A percentile compares a stretch with the other conserved stretches of the same genome.
phyloP scores from a whole-genome alignment of 192 early-diverging fungal species.

The Coemansia sp. region DNA sequence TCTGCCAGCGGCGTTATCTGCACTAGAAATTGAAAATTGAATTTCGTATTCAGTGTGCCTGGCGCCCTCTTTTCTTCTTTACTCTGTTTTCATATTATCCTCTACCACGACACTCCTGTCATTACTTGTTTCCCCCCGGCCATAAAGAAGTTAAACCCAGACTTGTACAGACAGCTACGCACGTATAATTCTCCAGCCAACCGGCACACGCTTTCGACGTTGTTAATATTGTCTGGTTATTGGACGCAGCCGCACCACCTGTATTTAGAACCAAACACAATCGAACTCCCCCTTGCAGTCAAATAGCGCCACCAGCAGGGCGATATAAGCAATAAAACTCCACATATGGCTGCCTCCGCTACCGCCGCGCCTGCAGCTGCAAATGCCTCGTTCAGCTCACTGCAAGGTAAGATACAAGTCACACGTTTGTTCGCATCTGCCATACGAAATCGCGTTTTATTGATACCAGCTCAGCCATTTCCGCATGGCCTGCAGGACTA shows the following conservation, averaged over 20 bases:
- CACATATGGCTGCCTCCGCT: constrained; percentile 4
- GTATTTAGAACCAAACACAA: neutral
- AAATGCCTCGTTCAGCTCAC: constrained; percentile 3
- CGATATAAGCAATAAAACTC: neutral
- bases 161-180: neutral
- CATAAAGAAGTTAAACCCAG: neutral
- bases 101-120: neutral
- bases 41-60: neutral
- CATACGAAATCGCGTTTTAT: neutral
- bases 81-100: neutral
- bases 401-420: constrained; percentile 7
- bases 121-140: neutral
- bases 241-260: neutral
- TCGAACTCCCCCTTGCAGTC: neutral
- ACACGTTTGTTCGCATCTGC: neutral
- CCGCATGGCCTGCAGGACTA: no score
- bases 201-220: neutral
- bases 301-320: neutral
- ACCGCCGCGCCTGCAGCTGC: neutral
- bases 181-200: no score
- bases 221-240: neutral
- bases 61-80: neutral
- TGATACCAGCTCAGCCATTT: no score
- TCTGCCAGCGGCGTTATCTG: neutral
- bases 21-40: constrained; percentile 8